Conservation (phyloP, 108 stramenopile genomes). For the Epipyxis sp. region DNA sequence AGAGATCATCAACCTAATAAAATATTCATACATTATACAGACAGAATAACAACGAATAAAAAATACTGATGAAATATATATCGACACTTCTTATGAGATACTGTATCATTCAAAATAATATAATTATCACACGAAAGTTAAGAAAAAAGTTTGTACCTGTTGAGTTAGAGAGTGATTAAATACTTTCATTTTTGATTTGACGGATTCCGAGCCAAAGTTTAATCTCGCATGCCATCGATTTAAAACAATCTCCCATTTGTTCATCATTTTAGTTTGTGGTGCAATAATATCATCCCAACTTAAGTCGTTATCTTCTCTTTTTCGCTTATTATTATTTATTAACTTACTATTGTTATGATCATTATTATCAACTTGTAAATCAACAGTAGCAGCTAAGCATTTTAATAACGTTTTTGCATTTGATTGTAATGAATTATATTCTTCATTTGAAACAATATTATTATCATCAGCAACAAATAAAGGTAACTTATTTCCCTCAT, state of each 20-base stretch:
- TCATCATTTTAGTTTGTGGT: neutral
- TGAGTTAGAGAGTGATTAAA: conserved; percentile 3
- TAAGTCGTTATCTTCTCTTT: neutral
- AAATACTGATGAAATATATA: no score
- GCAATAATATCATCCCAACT: neutral
- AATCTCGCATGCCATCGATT: conserved; percentile 5
- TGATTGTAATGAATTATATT: neutral
- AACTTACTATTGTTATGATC: neutral
- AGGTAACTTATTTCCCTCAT: neutral
- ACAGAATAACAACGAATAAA: no score
- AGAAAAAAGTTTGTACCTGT: no score
- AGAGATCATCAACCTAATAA: no score
- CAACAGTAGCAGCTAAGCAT: neutral
- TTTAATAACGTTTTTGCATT: neutral
- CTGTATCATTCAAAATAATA: no score
- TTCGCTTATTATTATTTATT: neutral
- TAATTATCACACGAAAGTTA: no score
- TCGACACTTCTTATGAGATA: no score
- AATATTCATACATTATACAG: no score
- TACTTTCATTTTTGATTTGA: conserved; percentile 18
- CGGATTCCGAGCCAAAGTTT: neutral
- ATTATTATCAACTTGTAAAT: neutral
- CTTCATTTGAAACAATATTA: neutral
- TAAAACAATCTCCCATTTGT: neutral
- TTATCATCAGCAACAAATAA: neutral